Conservation (phyloP, 2,329 filamentous ascomycete genomes). For the Fusarium sp. region DNA sequence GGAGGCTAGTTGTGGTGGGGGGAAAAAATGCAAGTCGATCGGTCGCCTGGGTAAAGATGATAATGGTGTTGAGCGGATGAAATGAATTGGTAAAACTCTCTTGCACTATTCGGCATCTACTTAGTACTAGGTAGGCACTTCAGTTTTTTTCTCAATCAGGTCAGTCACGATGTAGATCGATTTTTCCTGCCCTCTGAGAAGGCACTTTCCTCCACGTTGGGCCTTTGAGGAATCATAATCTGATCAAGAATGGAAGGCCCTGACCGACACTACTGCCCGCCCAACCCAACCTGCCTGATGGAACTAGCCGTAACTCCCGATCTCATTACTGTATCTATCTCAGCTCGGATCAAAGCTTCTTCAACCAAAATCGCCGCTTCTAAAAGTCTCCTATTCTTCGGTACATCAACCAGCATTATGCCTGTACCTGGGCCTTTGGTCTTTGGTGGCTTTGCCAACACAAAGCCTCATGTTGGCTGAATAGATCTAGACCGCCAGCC, state of each 20-base stretch:
- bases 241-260: not conserved
- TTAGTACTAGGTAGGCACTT: not conserved
- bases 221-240: not conserved
- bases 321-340: not conserved
- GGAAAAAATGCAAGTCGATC: not conserved
- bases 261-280: not conserved
- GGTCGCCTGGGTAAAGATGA: constrained; percentile 19
- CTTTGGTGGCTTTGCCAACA: constrained; percentile 2
- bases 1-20: not conserved
- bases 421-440: not conserved
- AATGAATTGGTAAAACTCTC: not conserved
- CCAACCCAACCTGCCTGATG: not conserved
- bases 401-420: constrained; percentile 13
- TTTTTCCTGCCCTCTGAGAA: not conserved
- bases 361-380: constrained; percentile 9
- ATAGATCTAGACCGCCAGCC: constrained; percentile 37
- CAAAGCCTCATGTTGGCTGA: constrained; percentile 16
- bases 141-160: constrained; percentile 6
- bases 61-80: constrained; percentile 29
- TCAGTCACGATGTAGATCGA: constrained; percentile 20
- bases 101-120: constrained; percentile 7
- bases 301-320: not conserved
- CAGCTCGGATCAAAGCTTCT: constrained; percentile 8
- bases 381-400: not conserved
- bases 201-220: constrained; percentile 3